These are phyloP conservation scores for Globisporangium recalcitrans DNA, from an alignment of 352 stramenopile genomes.

Conservation along the genomic window DNA sequence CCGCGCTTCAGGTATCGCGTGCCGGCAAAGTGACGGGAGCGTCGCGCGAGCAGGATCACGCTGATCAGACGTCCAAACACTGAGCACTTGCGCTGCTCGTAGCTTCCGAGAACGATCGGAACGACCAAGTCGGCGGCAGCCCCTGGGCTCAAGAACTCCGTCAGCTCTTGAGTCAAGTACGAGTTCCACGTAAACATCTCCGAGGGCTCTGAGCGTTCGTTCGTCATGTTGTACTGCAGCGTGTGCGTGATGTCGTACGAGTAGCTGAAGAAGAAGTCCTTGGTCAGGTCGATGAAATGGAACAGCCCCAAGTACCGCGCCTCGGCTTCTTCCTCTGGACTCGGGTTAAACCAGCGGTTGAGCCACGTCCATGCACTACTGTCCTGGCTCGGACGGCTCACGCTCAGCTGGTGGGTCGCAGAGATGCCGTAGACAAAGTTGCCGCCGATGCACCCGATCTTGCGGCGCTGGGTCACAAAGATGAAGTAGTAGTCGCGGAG, in stretches of 20 bases:
- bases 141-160: constrained; percentile 71
- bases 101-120: constrained; percentile 92
- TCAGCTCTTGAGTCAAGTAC: constrained; percentile 93
- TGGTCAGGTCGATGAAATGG: constrained; percentile 98
- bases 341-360: constrained; percentile 83
- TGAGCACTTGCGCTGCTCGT: constrained; percentile 95
- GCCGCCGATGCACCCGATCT: constrained; percentile 95
- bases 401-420: constrained; percentile 87
- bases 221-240: constrained; percentile 97
- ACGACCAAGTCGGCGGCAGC: constrained; percentile 88
- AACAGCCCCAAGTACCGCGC: constrained; percentile 95
- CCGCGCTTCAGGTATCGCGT: constrained; percentile 98
- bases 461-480: constrained; percentile 94
- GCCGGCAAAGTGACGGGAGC: constrained; percentile 97
- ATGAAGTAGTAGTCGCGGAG: constrained; percentile 98
- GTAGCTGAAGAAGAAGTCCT: constrained; percentile 99
- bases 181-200: constrained; percentile 98
- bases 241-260: constrained; percentile 97
- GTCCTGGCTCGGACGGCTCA: constrained; percentile 54
- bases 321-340: constrained; percentile 77
- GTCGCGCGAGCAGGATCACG: constrained; percentile 94
- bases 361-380: constrained; percentile 57
- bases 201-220: constrained; percentile 65
- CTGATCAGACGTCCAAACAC: constrained; percentile 95
- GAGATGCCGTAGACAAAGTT: constrained; percentile 98